Evolutionary conservation across 164 flowering plant genomes (phyloP).

Genomic region (Annona squamosa): DNA sequence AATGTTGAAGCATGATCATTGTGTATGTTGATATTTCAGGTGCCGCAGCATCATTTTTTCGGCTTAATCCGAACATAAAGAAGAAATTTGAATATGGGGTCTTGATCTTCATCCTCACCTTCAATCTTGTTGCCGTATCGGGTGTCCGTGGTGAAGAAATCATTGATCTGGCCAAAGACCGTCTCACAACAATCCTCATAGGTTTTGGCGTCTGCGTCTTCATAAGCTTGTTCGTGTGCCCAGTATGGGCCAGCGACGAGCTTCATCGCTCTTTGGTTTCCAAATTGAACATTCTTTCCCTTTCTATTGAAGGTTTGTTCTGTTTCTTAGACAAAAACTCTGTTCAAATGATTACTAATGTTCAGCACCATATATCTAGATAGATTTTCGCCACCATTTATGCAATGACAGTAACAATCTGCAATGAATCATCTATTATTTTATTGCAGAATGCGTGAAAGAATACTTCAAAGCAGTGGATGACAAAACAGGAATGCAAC

Average conservation of each 20-base stretch:
- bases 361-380: neutral
- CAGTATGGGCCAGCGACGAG: slow-evolving; percentile 76
- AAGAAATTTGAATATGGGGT: slow-evolving; percentile 65
- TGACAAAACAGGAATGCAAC: slow-evolving; percentile 25
- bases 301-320: slow-evolving; percentile 48
- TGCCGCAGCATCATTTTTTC: slow-evolving; percentile 41
- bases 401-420: neutral
- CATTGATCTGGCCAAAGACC: slow-evolving; percentile 44
- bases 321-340: neutral
- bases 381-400: no score
- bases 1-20: neutral
- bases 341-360: neutral
- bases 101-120: slow-evolving; percentile 73
- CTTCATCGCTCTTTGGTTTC: slow-evolving; percentile 48
- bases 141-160: slow-evolving; percentile 49
- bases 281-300: slow-evolving; percentile 45
- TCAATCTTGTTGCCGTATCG: slow-evolving; percentile 68
- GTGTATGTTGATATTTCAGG: slow-evolving; percentile 30
- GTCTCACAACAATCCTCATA: slow-evolving; percentile 52
- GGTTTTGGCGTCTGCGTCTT: slow-evolving; percentile 61
- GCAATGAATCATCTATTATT: neutral
- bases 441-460: slow-evolving; percentile 23
- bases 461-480: slow-evolving; percentile 30
- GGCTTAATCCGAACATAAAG: slow-evolving; percentile 57
- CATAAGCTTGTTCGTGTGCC: slow-evolving; percentile 50